These are phyloP conservation scores for Aureobasidium lini DNA, from an alignment of 2,329 filamentous ascomycete species.

Conservation along the genomic window DNA sequence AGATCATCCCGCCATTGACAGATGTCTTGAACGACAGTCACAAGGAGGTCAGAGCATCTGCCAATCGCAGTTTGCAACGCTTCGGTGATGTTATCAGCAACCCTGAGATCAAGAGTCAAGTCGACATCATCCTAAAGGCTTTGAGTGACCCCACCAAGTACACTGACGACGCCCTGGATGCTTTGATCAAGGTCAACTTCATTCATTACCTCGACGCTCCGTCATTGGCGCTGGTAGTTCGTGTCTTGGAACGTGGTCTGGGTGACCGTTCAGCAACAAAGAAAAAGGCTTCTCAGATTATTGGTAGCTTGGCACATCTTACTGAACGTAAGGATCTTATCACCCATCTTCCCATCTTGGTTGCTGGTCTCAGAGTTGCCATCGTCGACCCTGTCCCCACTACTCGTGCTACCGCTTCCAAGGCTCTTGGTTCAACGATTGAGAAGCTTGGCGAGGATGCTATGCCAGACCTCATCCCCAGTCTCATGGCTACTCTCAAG, in stretches of 20 bases:
- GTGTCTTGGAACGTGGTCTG: slow-evolving; percentile 88
- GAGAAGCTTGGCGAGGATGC: slow-evolving; percentile 98
- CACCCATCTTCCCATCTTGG: slow-evolving; percentile 81
- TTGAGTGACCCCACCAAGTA: slow-evolving; percentile 96
- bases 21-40: slow-evolving; percentile 94
- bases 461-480: slow-evolving; percentile 91
- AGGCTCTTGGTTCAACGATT: slow-evolving; percentile 90
- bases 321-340: slow-evolving; percentile 93
- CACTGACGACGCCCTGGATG: slow-evolving; percentile 88
- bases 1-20: slow-evolving; percentile 93
- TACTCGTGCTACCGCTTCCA: slow-evolving; percentile 90
- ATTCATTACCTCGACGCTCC: slow-evolving; percentile 97
- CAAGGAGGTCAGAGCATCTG: slow-evolving; percentile 87
- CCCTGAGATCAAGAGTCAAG: slow-evolving; percentile 89
- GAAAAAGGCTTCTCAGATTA: slow-evolving; percentile 92
- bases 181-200: slow-evolving; percentile 96
- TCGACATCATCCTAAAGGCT: slow-evolving; percentile 87
- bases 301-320: slow-evolving; percentile 92
- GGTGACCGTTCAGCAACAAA: slow-evolving; percentile 90
- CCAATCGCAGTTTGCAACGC: slow-evolving; percentile 91
- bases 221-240: slow-evolving; percentile 86
- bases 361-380: slow-evolving; percentile 80
- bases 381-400: slow-evolving; percentile 94
- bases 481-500: slow-evolving; percentile 95
- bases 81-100: slow-evolving; percentile 99